These are phyloP conservation scores for Plasmodium gonderi DNA, from an alignment of 169 alveolate genomes.

Conservation along the genomic window DNA sequence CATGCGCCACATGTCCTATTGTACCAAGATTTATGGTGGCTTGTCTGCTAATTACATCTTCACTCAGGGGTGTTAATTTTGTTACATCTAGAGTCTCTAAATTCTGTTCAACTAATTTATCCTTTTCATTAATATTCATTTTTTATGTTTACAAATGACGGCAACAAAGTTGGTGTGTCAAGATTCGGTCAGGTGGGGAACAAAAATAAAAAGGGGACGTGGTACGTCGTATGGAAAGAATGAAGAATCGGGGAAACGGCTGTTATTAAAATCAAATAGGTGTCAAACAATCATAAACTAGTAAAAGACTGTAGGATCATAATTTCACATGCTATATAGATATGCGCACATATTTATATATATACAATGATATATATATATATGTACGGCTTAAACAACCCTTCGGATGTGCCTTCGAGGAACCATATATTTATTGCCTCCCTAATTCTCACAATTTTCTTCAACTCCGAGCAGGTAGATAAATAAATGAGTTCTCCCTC, in stretches of 20 bases:
- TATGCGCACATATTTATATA: background rate
- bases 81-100: conserved; percentile 89
- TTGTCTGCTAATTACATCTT: conserved; percentile 98
- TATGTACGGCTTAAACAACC: background rate
- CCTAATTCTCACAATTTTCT: background rate
- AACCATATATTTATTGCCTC: background rate
- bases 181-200: background rate
- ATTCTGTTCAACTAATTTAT: conserved; percentile 83
- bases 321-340: background rate
- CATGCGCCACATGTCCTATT: conserved; percentile 99
- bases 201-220: background rate
- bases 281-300: background rate
- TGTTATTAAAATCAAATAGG: background rate
- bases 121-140: conserved; percentile 68
- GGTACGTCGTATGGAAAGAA: background rate
- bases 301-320: background rate
- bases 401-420: background rate
- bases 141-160: background rate
- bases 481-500: background rate
- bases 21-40: conserved; percentile 98
- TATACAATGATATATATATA: background rate
- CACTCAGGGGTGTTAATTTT: conserved; percentile 96
- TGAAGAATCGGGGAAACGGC: background rate
- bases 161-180: background rate
- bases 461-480: background rate